Base-by-base conservation (phyloP, 192 early-diverging fungal species). In the Pilaira anomala region DNA sequence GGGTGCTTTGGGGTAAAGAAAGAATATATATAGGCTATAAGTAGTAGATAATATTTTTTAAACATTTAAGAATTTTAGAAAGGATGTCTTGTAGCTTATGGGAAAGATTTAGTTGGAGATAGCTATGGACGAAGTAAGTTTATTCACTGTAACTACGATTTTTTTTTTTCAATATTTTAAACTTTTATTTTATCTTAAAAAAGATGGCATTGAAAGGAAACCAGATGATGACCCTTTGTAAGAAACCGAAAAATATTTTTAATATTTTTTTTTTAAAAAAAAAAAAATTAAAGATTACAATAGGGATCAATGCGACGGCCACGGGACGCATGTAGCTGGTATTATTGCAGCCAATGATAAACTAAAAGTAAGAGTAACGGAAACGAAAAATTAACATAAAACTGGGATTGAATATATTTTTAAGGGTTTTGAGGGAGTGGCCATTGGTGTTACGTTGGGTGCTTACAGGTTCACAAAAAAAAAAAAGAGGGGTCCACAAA, bases 81-180 rank as follows among this genome's bases (percentile, higher is more conserved):
- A 16, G 79, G 79, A 11, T 87, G 85, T 57, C 72, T 71, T 30
- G 78, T 87, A 69, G 69, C 66, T 24, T 82, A 84, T 19, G 88
- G 86, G 41, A 65, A 78, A 60, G 85, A 91, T 69, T 74, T 87
- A 63, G 79, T 90, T 7, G 88, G 87, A 12, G 81, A 87, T 67
- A 64, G 63, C 0, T 83, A 76, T 48, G 72, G 71, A 13, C 63
- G 70, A 25, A 56, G 28, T 25, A 9, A n/a, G n/a, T n/a, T n/a
- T n/a, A n/a, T n/a, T n/a, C n/a, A n/a, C n/a, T n/a, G n/a, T n/a
- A n/a, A n/a, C n/a, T n/a, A 28, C 26, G 9, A 14, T 33, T 58
- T 18, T 12, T 49, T 19, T 14, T 29, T 16, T 62, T 62, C 46
- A 25, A 44, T 62, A 7, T 22, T 46, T 60, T 60, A 29, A 24